Evolutionary conservation across 208 protist species (phyloP), one percentile per base, ranked within the genome.

Genomic region (Crithidia acanthocephali): DNA sequence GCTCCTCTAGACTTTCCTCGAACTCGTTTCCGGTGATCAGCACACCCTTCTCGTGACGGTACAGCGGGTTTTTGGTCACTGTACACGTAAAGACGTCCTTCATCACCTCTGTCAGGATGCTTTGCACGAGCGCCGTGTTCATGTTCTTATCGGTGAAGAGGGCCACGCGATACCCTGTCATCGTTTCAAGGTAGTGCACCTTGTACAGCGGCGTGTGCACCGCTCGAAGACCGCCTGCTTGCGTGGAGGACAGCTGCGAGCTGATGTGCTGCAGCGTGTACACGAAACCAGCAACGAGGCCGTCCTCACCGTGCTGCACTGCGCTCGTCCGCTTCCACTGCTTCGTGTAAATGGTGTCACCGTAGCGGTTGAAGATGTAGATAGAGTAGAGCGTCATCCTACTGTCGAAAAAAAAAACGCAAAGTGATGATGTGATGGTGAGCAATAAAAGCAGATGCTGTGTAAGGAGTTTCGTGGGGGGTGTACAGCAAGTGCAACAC

Each of bases 241-340:
- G 80, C 1, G 81, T 81, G 60, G 77, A 75, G 0, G 89, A 93
- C 10, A 96, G 68, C 60, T 96, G 92, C 11, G 89, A 92, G 8
- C 86, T 89, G 23, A 94, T 85, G 70, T 93, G 92, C 60, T 96
- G 92, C 52, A 96, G 66, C 3, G 92, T 96, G 75, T 96, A 96
- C 9, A 93, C 79, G 62, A 96, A 94, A 5, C 92, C 92, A 15
- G 87, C 92, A 13, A 96, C 87, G 18, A 96, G 78, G 15, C 92
- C 79, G 15, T 84, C 81, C 71, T 96, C 88, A 37, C 89, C 92
- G 61, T 96, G 87, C 65, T 85, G 79, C 25, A 86, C 73, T 0
- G 88, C 67, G 25, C 85, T 83, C 7, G 87, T 90, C 2, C 90
- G 82, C 40, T 91, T 88, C 89, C 92, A 96, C 62, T 96, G 83